phyloP scores from a whole-genome alignment of 2,329 filamentous ascomycete species.

The Verticillium klebahnii region DNA sequence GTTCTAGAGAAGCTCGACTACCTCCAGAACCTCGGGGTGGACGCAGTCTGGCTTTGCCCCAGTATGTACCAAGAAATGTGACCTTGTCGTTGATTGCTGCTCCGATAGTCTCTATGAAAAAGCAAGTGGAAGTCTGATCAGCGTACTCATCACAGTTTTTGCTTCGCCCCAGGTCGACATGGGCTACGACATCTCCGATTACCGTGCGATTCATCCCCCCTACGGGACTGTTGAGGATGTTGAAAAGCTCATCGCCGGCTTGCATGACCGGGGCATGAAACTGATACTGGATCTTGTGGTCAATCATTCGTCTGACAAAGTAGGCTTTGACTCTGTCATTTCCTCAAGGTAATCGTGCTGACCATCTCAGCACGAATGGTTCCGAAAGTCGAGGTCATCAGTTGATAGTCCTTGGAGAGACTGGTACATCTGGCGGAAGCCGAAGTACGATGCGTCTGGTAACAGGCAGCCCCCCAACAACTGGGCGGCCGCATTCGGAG shows the following conservation, averaged over 20 bases:
- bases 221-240: conserved; percentile 69
- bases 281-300: conserved; percentile 69
- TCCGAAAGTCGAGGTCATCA: conserved; percentile 57
- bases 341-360: background rate
- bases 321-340: background rate
- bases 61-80: conserved; percentile 11
- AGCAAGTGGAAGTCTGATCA: background rate
- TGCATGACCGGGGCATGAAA: conserved; percentile 61
- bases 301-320: conserved; percentile 55
- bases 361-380: conserved; percentile 57
- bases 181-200: conserved; percentile 69
- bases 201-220: conserved; percentile 57
- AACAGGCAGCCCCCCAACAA: conserved; percentile 64
- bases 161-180: conserved; percentile 59
- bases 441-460: conserved; percentile 45
- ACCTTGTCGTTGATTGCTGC: too few species aligned
- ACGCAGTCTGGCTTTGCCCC: conserved; percentile 52
- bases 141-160: conserved; percentile 20
- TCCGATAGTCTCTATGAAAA: background rate
- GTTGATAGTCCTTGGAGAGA: conserved; percentile 55
- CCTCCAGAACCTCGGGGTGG: conserved; percentile 48
- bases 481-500: conserved; percentile 55
- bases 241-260: conserved; percentile 54
- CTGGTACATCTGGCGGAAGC: conserved; percentile 55
- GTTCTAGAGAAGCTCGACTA: conserved; percentile 56